Percentiles rank a stretch among this genome's conserved stretches.
phyloP scores from a whole-genome alignment of 371 early-diverging fungal species.

The Fennellomyces sp. region DNA sequence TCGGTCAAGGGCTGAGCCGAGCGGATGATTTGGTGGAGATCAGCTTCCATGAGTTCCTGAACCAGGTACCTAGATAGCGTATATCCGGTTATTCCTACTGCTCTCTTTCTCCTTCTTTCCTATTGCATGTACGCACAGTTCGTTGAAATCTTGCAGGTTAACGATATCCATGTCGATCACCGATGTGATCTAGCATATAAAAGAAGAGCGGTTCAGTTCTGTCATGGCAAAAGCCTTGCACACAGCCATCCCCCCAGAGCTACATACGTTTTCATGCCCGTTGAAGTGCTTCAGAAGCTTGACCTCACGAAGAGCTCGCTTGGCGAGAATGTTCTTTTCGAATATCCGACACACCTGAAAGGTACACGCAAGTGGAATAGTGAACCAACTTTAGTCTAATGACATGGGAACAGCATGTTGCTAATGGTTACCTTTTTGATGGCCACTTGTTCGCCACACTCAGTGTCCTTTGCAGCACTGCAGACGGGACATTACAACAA shows the following conservation, averaged over 20 bases:
- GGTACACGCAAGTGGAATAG: background rate
- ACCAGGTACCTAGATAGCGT: constrained; percentile 66
- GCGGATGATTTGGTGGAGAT: constrained; percentile 96
- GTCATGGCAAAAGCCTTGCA: background rate
- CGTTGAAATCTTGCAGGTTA: constrained; percentile 72
- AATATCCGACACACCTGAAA: constrained; percentile 57
- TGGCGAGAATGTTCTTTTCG: constrained; percentile 84
- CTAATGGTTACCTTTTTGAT: constrained; percentile 84
- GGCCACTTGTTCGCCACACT: constrained; percentile 86
- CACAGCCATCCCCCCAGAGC: too few relatives aligned
- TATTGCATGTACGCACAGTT: constrained; percentile 67
- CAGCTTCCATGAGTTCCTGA: constrained; percentile 98
- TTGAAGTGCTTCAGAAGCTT: constrained; percentile 89
- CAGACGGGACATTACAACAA: background rate
- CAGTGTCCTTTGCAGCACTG: constrained; percentile 80
- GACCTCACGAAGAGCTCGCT: constrained; percentile 87
- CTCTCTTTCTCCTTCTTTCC: background rate
- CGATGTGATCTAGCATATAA: constrained; percentile 73
- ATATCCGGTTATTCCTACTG: background rate
- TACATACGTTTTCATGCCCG: constrained; percentile 85
- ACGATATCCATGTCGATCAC: constrained; percentile 65
- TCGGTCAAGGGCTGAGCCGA: constrained; percentile 96
- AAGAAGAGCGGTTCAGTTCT: background rate
- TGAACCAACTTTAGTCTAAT: background rate
- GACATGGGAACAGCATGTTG: too few relatives aligned